Evolutionary conservation across 2,329 filamentous ascomycete species (phyloP).

Genomic region (Botrytis cinerea): DNA sequence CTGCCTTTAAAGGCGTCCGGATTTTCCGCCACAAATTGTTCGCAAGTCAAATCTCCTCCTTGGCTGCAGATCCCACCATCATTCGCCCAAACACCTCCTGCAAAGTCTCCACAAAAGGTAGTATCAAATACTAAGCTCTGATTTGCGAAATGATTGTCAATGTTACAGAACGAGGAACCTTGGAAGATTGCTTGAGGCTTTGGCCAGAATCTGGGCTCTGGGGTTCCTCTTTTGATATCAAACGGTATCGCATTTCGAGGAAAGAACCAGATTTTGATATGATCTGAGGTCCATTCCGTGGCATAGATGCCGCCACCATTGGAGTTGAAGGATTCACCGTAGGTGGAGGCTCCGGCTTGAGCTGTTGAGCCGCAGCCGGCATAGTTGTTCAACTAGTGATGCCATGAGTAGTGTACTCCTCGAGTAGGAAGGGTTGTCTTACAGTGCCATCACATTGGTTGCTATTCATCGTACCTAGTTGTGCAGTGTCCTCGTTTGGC

Average conservation of each 20-base stretch:
- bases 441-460: slow-evolving; percentile 16
- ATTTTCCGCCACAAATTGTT: slow-evolving; percentile 70
- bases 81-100: slow-evolving; percentile 55
- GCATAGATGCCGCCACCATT: slow-evolving; percentile 67
- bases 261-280: slow-evolving; percentile 65
- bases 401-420: neutral
- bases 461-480: slow-evolving; percentile 14
- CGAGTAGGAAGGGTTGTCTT: neutral
- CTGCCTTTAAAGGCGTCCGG: slow-evolving; percentile 69
- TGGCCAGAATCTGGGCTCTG: slow-evolving; percentile 68
- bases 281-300: slow-evolving; percentile 65
- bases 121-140: slow-evolving; percentile 80
- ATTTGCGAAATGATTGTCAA: slow-evolving; percentile 67
- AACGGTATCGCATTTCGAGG: slow-evolving; percentile 71
- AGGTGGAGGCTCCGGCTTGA: slow-evolving; percentile 39
- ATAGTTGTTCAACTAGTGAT: neutral
- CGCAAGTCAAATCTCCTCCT: slow-evolving; percentile 55
- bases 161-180: slow-evolving; percentile 60
- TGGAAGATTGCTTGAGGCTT: slow-evolving; percentile 62
- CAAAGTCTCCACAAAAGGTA: slow-evolving; percentile 86
- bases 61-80: slow-evolving; percentile 54
- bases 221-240: slow-evolving; percentile 58
- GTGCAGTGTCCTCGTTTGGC: neutral
- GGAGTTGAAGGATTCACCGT: slow-evolving; percentile 66
- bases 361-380: slow-evolving; percentile 32